Base-by-base conservation (phyloP, 2,329 filamentous ascomycete species). In the Knufia fluminis region DNA sequence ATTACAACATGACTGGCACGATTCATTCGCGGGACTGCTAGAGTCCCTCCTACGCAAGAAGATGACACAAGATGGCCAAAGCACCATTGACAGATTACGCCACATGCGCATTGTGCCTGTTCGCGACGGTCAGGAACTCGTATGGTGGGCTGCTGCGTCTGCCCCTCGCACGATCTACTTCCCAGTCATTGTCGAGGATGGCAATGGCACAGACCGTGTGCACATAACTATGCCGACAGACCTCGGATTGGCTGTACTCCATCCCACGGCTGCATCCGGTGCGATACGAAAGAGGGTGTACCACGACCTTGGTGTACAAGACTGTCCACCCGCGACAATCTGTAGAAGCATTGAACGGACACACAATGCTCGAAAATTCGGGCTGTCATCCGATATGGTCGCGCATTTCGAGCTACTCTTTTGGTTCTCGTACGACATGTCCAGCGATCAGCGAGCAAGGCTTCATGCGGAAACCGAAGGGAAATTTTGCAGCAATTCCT, bases 331-430 rank as follows among this genome's bases (percentile, higher is more conserved):
- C 43, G 19, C 48, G 22, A 33, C 17, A 17, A 45, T 47, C 38
- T 45, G 20, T 17, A n/a, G 16, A 28, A 41, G 24, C 14, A 54
- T 52, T 39, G 24, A 26, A n/a, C 14, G 12, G 16, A 23, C 20
- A 24, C 20, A 53, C 38, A 4, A 41, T 24, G 40, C 40, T 8
- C n/a, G 10, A 4, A 23, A 14, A 24, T n/a, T 23, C 7, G 28
- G 28, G 19, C 6, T 4, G 3, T 4, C n/a, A 8, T 3, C 36
- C 17, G 14, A 47, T 23, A 6, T 52, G 12, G 22, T 39, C 16
- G 44, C 3, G 17, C 49, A 54, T 39, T 38, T 50, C 12, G 52
- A 54, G 41, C 45, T 54, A 16, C 49, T 54, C 28, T 54, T 52
- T 22, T 54, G 52, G 52, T 52, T 52, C 39, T 40, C 23, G 12